Evolutionary conservation across 2,329 filamentous ascomycete species (phyloP).

Genomic region (Exophiala xenobiotica): DNA sequence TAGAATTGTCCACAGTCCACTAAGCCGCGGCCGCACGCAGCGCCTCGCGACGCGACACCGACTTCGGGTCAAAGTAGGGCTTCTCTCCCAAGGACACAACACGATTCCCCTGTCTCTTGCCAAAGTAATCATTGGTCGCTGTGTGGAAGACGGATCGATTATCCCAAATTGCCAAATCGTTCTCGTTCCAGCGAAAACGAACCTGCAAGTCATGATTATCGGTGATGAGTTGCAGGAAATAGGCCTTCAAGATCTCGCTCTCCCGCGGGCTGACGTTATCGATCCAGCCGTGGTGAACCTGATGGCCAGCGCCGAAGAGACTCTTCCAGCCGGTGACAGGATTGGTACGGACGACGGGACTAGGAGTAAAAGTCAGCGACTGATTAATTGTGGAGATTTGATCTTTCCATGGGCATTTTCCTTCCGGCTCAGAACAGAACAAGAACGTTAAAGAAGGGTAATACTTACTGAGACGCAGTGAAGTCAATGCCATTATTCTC

Average conservation of each 20-base stretch:
- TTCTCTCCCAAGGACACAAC: conserved; percentile 56
- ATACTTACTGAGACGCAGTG: conserved; percentile 50
- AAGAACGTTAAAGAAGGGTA: conserved; percentile 35
- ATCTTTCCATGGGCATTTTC: too few species aligned
- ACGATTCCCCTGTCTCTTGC: conserved; percentile 51
- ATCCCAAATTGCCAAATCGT: conserved; percentile 59
- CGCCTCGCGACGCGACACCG: conserved; percentile 17
- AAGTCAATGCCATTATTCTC: conserved; percentile 57
- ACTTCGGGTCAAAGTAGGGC: conserved; percentile 52
- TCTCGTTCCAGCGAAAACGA: conserved; percentile 40
- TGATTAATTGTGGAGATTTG: too few species aligned
- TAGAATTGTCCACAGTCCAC: too few species aligned
- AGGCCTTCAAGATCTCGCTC: conserved; percentile 35
- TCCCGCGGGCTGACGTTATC: conserved; percentile 38
- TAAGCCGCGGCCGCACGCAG: conserved; percentile 2
- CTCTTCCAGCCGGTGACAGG: conserved; percentile 65
- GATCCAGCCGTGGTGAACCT: conserved; percentile 33
- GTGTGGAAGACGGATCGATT: conserved; percentile 58
- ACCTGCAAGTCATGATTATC: conserved; percentile 46
- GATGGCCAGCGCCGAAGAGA: conserved; percentile 38
- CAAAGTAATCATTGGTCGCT: conserved; percentile 55
- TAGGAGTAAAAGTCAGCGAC: conserved; percentile 29
- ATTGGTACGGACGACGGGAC: conserved; percentile 61
- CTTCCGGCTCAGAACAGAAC: conserved; percentile 31
- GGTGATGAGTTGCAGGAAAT: conserved; percentile 37